Percentiles rank a stretch among this genome's conserved stretches.
These are phyloP conservation scores for Phialocephala subalpina DNA, from an alignment of 2,329 filamentous ascomycete species.

Conservation along the genomic window DNA sequence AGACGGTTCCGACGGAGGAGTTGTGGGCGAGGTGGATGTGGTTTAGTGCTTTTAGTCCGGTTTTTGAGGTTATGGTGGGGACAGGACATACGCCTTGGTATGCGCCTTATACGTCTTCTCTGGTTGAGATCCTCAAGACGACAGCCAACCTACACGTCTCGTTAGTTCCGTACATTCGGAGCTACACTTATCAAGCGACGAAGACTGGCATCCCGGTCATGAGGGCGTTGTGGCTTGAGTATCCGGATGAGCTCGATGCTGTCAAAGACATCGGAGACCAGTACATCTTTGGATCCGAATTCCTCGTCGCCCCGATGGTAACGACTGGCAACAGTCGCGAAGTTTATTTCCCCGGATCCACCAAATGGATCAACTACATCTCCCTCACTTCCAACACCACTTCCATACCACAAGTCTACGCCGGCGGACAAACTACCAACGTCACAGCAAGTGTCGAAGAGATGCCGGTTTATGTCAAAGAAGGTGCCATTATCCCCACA, in stretches of 20 bases:
- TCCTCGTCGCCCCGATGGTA: conserved; percentile 44
- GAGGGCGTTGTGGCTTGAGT: conserved; percentile 47
- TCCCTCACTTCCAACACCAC: background rate
- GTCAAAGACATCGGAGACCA: conserved; percentile 40
- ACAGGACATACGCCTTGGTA: conserved; percentile 48
- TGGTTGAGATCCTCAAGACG: conserved; percentile 43
- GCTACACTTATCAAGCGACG: conserved; percentile 42
- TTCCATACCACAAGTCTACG: background rate
- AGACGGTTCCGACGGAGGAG: conserved; percentile 40
- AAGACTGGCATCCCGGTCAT: conserved; percentile 45
- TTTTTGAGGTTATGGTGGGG: conserved; percentile 47
- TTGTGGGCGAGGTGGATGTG: conserved; percentile 50
- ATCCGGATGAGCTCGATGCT: conserved; percentile 36
- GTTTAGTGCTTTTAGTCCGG: conserved; percentile 47
- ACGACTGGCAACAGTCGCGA: background rate
- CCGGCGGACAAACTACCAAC: background rate
- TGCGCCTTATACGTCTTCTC: conserved; percentile 39
- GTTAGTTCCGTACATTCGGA: conserved; percentile 46
- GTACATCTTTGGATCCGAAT: conserved; percentile 46
- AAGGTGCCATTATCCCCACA: conserved; percentile 45
- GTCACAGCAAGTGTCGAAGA: conserved; percentile 23
- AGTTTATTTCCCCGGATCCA: conserved; percentile 7
- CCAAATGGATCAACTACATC: conserved; percentile 10
- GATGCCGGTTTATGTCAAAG: conserved; percentile 45
- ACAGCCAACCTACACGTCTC: conserved; percentile 43